A percentile compares a stretch with the other conserved stretches of the same genome.
Conservation (phyloP, 1,139 yeast genomes). For the Debaryomyces sp. region DNA sequence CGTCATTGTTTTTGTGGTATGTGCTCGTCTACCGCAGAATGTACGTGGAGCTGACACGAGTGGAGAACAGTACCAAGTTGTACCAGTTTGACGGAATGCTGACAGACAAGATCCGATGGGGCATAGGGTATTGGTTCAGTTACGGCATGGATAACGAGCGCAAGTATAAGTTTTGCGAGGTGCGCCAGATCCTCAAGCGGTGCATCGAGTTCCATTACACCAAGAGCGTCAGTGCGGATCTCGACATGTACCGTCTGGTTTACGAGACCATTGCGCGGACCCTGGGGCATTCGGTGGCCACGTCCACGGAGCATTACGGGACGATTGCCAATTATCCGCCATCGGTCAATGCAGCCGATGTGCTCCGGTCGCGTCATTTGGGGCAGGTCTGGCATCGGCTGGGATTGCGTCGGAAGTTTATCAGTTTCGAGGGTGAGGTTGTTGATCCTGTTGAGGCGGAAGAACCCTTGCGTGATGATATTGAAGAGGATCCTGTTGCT, state of each 20-base stretch:
- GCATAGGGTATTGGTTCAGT: background rate
- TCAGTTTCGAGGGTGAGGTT: background rate
- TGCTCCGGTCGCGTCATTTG: background rate
- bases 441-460: too few species aligned
- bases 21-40: background rate
- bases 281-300: background rate
- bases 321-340: background rate
- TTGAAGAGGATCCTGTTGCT: too few species aligned
- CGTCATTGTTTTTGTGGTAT: background rate
- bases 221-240: background rate
- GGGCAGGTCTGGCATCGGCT: background rate
- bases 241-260: background rate
- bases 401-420: background rate
- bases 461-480: too few species aligned
- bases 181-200: background rate
- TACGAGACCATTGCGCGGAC: background rate
- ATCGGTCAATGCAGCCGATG: background rate
- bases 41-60: background rate
- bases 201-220: background rate
- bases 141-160: background rate
- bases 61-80: background rate
- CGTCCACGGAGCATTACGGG: background rate
- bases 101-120: background rate
- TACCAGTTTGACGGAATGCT: background rate
- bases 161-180: background rate